phyloP scores from a whole-genome alignment of 169 alveolate species.

The Plasmodium knowlesi region DNA sequence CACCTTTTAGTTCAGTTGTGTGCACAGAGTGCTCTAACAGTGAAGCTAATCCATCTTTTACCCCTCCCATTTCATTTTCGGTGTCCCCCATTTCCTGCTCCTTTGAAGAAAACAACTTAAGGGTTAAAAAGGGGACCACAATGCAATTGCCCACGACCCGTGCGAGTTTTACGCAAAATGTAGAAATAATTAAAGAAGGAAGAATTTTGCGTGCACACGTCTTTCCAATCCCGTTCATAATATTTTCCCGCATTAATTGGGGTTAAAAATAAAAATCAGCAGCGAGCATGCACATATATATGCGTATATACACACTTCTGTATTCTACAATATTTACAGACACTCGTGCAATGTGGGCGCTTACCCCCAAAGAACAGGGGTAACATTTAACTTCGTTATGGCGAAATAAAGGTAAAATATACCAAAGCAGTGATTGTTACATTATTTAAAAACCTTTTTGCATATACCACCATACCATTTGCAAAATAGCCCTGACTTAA shows the following conservation, averaged over 20 bases:
- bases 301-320: not conserved
- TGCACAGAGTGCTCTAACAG: not conserved
- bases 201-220: not conserved
- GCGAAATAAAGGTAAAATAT: not conserved
- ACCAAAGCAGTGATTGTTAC: not conserved
- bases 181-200: not conserved
- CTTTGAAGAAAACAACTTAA: not conserved
- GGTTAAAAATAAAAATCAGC: not conserved
- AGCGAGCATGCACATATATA: not conserved
- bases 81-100: not conserved
- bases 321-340: conserved; percentile 4
- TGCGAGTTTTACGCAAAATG: not conserved
- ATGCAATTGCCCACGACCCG: not conserved
- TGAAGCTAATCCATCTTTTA: not conserved
- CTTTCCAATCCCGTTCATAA: not conserved
- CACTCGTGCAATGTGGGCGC: not conserved
- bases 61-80: not conserved
- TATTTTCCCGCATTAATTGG: not conserved
- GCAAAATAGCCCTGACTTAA: not conserved
- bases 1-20: not conserved
- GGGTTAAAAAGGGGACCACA: not conserved
- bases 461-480: not conserved
- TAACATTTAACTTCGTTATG: not conserved
- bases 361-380: not conserved
- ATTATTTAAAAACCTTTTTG: not conserved